Conservation (phyloP, 2,329 filamentous ascomycete genomes). For the Leptographium wingfieldii region DNA sequence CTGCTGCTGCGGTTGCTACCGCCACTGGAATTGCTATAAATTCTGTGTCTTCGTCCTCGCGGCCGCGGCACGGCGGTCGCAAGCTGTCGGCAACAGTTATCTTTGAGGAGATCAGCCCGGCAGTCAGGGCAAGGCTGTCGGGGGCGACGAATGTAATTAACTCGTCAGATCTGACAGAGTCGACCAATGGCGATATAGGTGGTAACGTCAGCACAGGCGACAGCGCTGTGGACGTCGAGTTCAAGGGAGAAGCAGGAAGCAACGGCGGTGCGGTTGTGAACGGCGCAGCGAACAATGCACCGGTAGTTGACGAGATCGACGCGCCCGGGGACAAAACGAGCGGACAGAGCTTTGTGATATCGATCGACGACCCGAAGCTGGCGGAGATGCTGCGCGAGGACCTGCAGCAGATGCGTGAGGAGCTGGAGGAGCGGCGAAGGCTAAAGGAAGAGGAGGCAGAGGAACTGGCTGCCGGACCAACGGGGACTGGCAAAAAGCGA, state of each 20-base stretch:
- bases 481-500: not conserved
- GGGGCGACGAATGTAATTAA: not conserved
- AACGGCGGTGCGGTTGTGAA: not conserved
- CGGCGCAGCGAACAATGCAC: too few species aligned
- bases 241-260: not conserved
- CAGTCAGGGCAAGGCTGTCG: not conserved
- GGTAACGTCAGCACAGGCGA: not conserved
- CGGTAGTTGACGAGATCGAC: not conserved
- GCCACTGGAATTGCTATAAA: not conserved
- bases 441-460: not conserved
- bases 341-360: slow-evolving; percentile 14
- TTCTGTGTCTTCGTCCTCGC: not conserved
- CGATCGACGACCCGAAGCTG: slow-evolving; percentile 25
- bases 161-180: not conserved
- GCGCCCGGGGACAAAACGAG: not conserved
- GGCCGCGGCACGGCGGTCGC: not conserved
- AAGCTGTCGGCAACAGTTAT: slow-evolving; percentile 12
- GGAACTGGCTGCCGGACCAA: not conserved
- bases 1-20: not conserved
- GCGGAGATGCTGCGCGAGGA: slow-evolving; percentile 24
- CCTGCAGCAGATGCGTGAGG: slow-evolving; percentile 17
- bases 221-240: not conserved
- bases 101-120: slow-evolving; percentile 8
- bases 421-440: slow-evolving; percentile 6
- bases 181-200: not conserved